A percentile compares a stretch with the other conserved stretches of the same genome.
These are phyloP conservation scores for Cladophialophora carrionii DNA, from an alignment of 2,329 filamentous ascomycete species.

Conservation along the genomic window DNA sequence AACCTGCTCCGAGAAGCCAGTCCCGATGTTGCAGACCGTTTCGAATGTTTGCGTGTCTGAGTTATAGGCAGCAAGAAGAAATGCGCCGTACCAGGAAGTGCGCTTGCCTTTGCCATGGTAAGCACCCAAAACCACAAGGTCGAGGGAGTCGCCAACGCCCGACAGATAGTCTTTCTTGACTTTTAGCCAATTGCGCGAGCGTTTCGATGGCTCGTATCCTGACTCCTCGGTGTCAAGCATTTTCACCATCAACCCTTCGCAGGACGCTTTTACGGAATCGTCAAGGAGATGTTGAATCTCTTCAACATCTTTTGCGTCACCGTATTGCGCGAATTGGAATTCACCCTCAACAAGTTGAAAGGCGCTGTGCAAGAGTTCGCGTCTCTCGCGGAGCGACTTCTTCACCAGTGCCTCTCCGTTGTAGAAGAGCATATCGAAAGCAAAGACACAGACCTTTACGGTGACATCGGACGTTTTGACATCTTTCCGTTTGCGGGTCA, in stretches of 20 bases:
- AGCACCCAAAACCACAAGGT: constrained; percentile 91
- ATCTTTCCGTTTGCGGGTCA: constrained; percentile 97
- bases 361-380: constrained; percentile 71
- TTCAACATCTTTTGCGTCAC: constrained; percentile 85
- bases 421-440: constrained; percentile 90
- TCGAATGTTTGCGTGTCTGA: constrained; percentile 78
- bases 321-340: constrained; percentile 84
- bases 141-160: constrained; percentile 91
- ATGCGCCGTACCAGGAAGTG: constrained; percentile 92
- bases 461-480: constrained; percentile 95
- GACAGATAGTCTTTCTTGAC: constrained; percentile 98
- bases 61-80: constrained; percentile 94
- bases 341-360: constrained; percentile 84
- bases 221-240: constrained; percentile 94
- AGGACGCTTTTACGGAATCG: constrained; percentile 92
- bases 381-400: constrained; percentile 80
- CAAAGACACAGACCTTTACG: constrained; percentile 95
- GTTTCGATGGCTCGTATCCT: constrained; percentile 93
- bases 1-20: constrained; percentile 91
- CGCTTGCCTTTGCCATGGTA: constrained; percentile 95
- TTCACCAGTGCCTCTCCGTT: constrained; percentile 89
- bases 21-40: constrained; percentile 97
- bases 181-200: constrained; percentile 98
- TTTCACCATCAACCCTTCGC: constrained; percentile 98
- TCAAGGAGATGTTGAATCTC: constrained; percentile 92